A percentile compares a stretch with the other conserved stretches of the same genome.
These are phyloP conservation scores for Thoreauomyces humboldtii DNA, from an alignment of 192 early-diverging fungal species.

Conservation along the genomic window DNA sequence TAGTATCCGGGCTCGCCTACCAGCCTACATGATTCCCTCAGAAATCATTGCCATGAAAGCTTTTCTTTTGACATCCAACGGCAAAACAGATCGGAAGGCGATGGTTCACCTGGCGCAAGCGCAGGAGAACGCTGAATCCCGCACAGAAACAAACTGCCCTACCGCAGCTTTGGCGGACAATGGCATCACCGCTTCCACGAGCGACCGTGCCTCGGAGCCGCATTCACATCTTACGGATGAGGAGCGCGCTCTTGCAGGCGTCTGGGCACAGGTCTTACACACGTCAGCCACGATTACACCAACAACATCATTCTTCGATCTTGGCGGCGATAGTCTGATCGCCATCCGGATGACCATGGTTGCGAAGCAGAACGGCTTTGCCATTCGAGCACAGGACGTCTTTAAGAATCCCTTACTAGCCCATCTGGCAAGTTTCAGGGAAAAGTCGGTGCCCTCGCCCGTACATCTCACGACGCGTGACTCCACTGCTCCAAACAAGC, in stretches of 20 bases:
- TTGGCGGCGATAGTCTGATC: slow-evolving; percentile 40
- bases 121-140: no score
- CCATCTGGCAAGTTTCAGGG: background rate
- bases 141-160: no score
- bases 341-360: slow-evolving; percentile 15
- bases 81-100: slow-evolving; percentile 35
- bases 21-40: slow-evolving; percentile 35
- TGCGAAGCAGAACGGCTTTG: background rate
- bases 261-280: no score
- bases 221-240: no score
- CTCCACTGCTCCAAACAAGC: background rate
- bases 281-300: no score
- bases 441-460: no score
- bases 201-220: no score
- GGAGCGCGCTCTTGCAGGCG: no score
- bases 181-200: no score
- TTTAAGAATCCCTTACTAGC: background rate
- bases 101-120: no score
- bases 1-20: slow-evolving; percentile 9
- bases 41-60: slow-evolving; percentile 18
- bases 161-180: no score
- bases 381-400: background rate
- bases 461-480: no score
- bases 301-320: slow-evolving; percentile 39
- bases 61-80: slow-evolving; percentile 33